A percentile compares a stretch with the other conserved stretches of the same genome.
These are phyloP conservation scores for Kregervanrija fluxuum DNA, from an alignment of 805 yeast genomes.

Conservation along the genomic window DNA sequence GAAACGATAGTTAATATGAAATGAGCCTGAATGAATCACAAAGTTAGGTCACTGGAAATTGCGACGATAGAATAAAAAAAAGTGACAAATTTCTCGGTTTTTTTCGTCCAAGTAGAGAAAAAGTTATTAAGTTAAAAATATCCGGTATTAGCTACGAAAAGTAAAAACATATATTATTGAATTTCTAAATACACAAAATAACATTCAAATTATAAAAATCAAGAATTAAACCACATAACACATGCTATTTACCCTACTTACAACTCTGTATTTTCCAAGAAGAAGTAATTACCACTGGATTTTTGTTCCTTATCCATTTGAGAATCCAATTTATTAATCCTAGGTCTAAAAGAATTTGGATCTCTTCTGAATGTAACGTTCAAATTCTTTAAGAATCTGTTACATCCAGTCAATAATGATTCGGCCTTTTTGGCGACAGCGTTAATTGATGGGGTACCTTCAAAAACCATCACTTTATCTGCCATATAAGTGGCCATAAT, in stretches of 20 bases:
- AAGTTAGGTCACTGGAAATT: too few species aligned
- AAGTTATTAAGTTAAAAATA: too few species aligned
- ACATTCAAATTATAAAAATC: too few species aligned
- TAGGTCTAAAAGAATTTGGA: slow-evolving; percentile 96
- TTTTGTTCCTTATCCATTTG: slow-evolving; percentile 99
- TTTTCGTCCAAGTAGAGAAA: too few species aligned
- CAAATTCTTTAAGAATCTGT: slow-evolving; percentile 91
- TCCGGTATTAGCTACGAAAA: background rate
- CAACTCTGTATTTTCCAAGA: slow-evolving; percentile 63
- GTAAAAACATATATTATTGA: too few species aligned
- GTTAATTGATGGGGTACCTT: slow-evolving; percentile 84
- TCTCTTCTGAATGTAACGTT: slow-evolving; percentile 99
- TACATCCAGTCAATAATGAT: slow-evolving; percentile 93
- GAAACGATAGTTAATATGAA: too few species aligned
- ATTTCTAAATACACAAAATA: too few species aligned
- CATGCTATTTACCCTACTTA: slow-evolving; percentile 6
- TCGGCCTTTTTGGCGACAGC: slow-evolving; percentile 88
- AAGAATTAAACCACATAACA: too few species aligned
- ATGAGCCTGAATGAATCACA: too few species aligned
- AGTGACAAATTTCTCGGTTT: too few species aligned
- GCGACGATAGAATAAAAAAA: too few species aligned
- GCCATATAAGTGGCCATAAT: slow-evolving; percentile 99
- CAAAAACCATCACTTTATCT: slow-evolving; percentile 96
- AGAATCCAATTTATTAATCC: slow-evolving; percentile 95
- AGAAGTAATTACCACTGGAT: slow-evolving; percentile 86